These are phyloP conservation scores for Fusarium kyushuense DNA, from an alignment of 2,329 filamentous ascomycete species.

Conservation along the genomic window DNA sequence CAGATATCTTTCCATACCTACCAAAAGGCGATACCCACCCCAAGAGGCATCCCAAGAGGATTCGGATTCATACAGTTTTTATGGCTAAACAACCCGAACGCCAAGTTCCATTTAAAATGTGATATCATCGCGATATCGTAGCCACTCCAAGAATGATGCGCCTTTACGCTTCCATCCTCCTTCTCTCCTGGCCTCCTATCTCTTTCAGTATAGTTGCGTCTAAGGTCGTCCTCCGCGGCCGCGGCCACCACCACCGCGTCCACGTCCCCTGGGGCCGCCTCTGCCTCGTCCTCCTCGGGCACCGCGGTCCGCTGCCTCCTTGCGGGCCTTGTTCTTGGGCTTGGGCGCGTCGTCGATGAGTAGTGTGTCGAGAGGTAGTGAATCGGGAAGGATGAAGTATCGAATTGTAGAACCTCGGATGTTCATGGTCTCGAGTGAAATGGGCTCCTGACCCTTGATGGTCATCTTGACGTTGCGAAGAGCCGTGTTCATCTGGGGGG, in stretches of 20 bases:
- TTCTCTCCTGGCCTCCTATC: slow-evolving; percentile 1
- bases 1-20: slow-evolving; percentile 50
- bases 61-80: slow-evolving; percentile 46
- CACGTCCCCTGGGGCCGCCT: slow-evolving; percentile 66
- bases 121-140: slow-evolving; percentile 44
- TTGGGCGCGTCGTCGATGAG: slow-evolving; percentile 97
- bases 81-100: slow-evolving; percentile 54
- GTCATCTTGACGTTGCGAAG: slow-evolving; percentile 98
- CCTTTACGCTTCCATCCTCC: slow-evolving; percentile 27
- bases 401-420: slow-evolving; percentile 95
- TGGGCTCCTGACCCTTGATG: slow-evolving; percentile 84
- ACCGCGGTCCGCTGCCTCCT: slow-evolving; percentile 79
- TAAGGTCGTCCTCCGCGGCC: slow-evolving; percentile 53
- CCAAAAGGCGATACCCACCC: slow-evolving; percentile 47
- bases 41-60: slow-evolving; percentile 40
- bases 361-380: slow-evolving; percentile 91
- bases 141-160: slow-evolving; percentile 32
- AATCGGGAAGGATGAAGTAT: slow-evolving; percentile 97
- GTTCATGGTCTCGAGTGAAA: slow-evolving; percentile 94
- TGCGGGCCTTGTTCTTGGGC: slow-evolving; percentile 99
- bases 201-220: neutral
- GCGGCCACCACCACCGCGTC: slow-evolving; percentile 60
- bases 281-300: slow-evolving; percentile 64
- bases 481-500: slow-evolving; percentile 98
- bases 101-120: slow-evolving; percentile 51